Percentiles rank a stretch among this genome's conserved stretches.
Conservation (phyloP, 352 stramenopile species). For the Phytophthora niederhauseri region DNA sequence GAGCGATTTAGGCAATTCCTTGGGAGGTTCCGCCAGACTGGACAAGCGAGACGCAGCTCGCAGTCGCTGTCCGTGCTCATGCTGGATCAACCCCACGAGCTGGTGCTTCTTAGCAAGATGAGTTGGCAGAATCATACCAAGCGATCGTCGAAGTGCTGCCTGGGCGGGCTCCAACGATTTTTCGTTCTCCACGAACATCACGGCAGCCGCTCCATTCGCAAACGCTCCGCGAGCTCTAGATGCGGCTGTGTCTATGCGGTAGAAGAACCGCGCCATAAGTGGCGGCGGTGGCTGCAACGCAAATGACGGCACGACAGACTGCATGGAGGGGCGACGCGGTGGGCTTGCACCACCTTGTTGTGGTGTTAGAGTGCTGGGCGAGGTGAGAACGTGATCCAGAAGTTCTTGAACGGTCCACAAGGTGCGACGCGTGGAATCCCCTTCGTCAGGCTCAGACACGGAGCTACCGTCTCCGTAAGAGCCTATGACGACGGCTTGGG, state of each 20-base stretch:
- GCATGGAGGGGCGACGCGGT: slow-evolving; percentile 24
- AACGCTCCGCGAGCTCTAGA: slow-evolving; percentile 47
- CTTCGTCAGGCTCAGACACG: slow-evolving; percentile 25
- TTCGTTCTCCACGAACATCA: slow-evolving; percentile 56
- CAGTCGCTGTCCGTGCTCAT: slow-evolving; percentile 35
- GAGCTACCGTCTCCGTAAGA: slow-evolving; percentile 21
- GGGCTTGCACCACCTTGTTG: slow-evolving; percentile 4
- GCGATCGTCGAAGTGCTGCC: slow-evolving; percentile 28
- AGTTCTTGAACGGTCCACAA: slow-evolving; percentile 37
- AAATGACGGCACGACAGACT: slow-evolving; percentile 17
- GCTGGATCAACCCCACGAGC: slow-evolving; percentile 31
- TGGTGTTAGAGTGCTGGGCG: slow-evolving; percentile 6
- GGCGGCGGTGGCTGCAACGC: slow-evolving; percentile 32
- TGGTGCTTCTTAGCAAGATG: slow-evolving; percentile 19
- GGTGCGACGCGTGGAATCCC: slow-evolving; percentile 30
- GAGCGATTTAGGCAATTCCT: background rate
- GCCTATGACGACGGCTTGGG: slow-evolving; percentile 24
- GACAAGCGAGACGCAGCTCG: slow-evolving; percentile 27
- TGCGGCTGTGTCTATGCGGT: slow-evolving; percentile 48
- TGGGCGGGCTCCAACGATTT: slow-evolving; percentile 30
- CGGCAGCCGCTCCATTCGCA: slow-evolving; percentile 49
- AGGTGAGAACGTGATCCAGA: slow-evolving; percentile 17
- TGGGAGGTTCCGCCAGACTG: slow-evolving; percentile 8
- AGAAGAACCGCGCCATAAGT: slow-evolving; percentile 55
- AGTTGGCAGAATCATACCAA: slow-evolving; percentile 8